phyloP scores from a whole-genome alignment of 1,284 basidiomycete species.

The Peniophora sp. region DNA sequence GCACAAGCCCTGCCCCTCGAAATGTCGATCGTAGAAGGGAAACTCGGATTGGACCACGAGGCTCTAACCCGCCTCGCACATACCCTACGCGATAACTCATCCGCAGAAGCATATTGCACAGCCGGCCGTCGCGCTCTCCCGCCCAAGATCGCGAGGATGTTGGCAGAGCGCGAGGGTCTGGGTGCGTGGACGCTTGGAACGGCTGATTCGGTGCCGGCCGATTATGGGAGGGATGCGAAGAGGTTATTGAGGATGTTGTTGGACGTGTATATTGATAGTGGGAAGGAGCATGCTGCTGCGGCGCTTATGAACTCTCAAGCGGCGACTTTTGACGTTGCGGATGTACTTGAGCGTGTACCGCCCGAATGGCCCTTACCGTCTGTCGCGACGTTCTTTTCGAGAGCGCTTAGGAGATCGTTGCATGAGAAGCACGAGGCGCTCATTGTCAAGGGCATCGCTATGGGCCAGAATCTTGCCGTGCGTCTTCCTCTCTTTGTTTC shows the following conservation, averaged over 20 bases:
- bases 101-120: constrained; percentile 75
- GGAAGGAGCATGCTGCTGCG: constrained; percentile 39
- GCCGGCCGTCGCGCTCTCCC: constrained; percentile 67
- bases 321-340: constrained; percentile 65
- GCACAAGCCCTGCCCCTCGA: constrained; percentile 61
- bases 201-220: constrained; percentile 20
- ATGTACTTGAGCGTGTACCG: constrained; percentile 71
- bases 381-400: constrained; percentile 70
- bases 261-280: constrained; percentile 74
- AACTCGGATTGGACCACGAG: constrained; percentile 60
- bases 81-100: constrained; percentile 44
- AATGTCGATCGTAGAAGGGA: constrained; percentile 69
- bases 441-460: constrained; percentile 64
- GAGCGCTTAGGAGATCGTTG: constrained; percentile 70
- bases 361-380: constrained; percentile 65
- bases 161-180: constrained; percentile 45
- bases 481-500: constrained; percentile 1
- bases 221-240: constrained; percentile 46
- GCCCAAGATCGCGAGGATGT: constrained; percentile 44
- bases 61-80: constrained; percentile 67
- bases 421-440: constrained; percentile 64
- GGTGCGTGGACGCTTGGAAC: constrained; percentile 41
- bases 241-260: constrained; percentile 63
- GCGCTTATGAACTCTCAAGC: constrained; percentile 74
- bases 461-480: constrained; percentile 60